phyloP scores from a whole-genome alignment of 2,329 filamentous ascomycete genomes.

The Colletotrichum graminicola region DNA sequence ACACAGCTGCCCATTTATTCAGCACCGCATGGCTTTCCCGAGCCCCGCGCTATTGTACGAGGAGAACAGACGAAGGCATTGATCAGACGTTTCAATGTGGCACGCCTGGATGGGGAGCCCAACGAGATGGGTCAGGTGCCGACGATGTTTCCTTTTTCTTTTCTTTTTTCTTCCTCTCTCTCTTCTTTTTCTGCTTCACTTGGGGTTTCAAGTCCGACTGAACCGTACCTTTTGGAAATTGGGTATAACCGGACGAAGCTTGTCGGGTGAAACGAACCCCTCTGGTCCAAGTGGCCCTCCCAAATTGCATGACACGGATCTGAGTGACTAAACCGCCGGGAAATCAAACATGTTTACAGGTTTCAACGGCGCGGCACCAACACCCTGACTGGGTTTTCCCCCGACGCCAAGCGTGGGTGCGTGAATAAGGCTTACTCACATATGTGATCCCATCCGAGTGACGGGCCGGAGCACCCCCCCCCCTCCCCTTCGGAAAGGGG shows the following conservation, averaged over 20 bases:
- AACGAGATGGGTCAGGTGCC: neutral
- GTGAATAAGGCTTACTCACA: neutral
- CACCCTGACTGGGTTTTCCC: neutral
- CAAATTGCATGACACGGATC: neutral
- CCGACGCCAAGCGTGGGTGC: neutral
- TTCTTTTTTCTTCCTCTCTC: neutral
- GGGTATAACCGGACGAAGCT: no score
- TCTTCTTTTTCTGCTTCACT: constrained; percentile 4
- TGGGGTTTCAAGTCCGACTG: constrained; percentile 17
- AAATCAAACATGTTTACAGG: neutral
- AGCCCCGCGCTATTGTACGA: neutral
- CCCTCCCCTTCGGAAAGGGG: no score
- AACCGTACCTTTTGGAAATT: neutral
- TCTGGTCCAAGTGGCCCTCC: neutral
- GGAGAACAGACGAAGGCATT: neutral
- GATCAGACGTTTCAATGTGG: constrained; percentile 6
- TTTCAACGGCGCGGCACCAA: neutral
- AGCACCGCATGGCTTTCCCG: neutral
- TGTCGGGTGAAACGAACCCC: neutral
- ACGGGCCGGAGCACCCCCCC: no score
- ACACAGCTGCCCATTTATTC: constrained; percentile 13
- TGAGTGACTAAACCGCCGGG: neutral
- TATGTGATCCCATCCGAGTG: neutral
- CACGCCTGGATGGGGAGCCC: neutral
- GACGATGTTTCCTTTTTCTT: neutral